Base-by-base conservation (phyloP, 1,284 basidiomycete species). In the Cronartium ribicola region DNA sequence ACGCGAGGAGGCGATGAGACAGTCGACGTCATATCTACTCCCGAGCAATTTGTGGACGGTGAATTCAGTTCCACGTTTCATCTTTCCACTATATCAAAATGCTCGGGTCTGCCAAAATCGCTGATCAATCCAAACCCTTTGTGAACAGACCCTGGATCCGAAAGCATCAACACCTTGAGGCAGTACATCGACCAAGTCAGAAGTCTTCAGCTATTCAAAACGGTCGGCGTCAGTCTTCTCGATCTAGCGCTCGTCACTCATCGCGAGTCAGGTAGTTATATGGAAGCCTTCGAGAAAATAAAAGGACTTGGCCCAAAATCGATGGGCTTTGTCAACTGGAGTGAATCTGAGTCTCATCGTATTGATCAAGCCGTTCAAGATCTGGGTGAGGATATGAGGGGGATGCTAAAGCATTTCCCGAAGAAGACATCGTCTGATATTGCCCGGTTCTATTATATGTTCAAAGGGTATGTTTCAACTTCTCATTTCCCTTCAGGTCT, bases 1-100 rank as follows among this genome's bases (percentile, higher is more conserved):
- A 57, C 57, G 46, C 71, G 71, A 51, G 71, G 71, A 22, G 71
- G 71, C 20, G 71, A 74, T 10, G 71, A 74, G 29, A 74, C 71
- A 7, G 55, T 74, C 8, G 71, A 74, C 41, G 59, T 74, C 14
- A 74, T 74, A 44, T 74, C 57, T 22, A 67, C 57, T n/a, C 57
- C 65, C 14, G 65, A 74, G 40, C 65, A 65, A 13, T 48, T 62
- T 10, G 48, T 60, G 29, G 65, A 74, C 20, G 51, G 51, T 57
- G n/a, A 29, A 29, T 29, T 29, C 29, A 29, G 40, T 57, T 51
- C 20, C 37, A 71, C 43, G 62, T 48, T 29, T 37, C 39, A 61
- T 55, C 22, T 40, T 37, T 20, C 29, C 36, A 10, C 40, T 43
- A 22, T 48, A 14, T 60, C 29, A 29, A 29, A 29, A 2, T 14